Evolutionary conservation across 305 asterid genomes (phyloP), one percentile per base, ranked within the genome.

Genomic region (Solanum hybrid): DNA sequence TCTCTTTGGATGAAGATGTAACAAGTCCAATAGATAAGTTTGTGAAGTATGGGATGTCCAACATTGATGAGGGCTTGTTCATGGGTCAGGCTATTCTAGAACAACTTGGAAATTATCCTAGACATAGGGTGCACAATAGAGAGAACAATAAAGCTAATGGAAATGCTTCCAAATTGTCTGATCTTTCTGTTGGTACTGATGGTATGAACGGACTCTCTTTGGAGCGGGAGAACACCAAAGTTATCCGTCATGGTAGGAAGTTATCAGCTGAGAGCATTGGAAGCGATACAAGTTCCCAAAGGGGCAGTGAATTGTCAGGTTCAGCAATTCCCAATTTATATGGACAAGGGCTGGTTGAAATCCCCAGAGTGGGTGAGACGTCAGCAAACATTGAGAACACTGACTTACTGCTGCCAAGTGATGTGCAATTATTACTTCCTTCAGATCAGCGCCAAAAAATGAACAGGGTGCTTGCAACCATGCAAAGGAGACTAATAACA

Each of bases 31-130:
- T 95, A 15, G 98, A 97, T 92, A 96, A 93, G 94, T 97, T 96
- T 92, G 94, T 96, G 88, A 97, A 95, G 94, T 95, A 95, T 93
- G 99, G 99, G 73, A 94, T 96, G 95, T 92, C 98, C 89, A 97
- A 96, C 90, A 96, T 97, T 87, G 99, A 97, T 5, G 99, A 97
- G 92, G 99, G 99, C 89, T 94, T 97, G 93, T 95, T 96, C 64
- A 94, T 96, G 98, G 99, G 99, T 91, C 96, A 96, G 84, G 96
- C 98, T 92, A 96, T 97, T 93, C 91, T 97, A 56, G 99, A 96
- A 92, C 96, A 97, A 91, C 95, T 97, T 64, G 98, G 96, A 91
- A 95, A 91, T 76, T 90, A 93, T 86, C 99, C 99, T 82, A 96
- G 90, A 89, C 96, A 95, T 88, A 94, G 93, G 91, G 51, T 79